phyloP scores from a whole-genome alignment of 192 early-diverging fungal species.

The Chytriomyces confervae region DNA sequence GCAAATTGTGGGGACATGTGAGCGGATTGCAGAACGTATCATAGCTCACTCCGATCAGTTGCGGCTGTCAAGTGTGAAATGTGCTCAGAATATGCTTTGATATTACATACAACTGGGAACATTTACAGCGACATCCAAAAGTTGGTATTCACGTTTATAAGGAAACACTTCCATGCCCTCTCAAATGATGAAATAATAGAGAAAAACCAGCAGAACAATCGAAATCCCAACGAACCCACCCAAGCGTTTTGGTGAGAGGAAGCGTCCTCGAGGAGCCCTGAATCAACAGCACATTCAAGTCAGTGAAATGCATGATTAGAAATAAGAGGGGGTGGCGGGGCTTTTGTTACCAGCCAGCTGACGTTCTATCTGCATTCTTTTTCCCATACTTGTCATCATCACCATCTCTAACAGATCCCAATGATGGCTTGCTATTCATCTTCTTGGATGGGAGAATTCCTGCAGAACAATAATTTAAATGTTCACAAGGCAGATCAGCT shows the following conservation, averaged over 20 bases:
- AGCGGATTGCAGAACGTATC: no score
- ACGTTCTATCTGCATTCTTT: neutral
- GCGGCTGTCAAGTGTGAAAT: no score
- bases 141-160: no score
- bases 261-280: slow-evolving; percentile 15
- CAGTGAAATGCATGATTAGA: neutral
- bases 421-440: slow-evolving; percentile 13
- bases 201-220: neutral
- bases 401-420: slow-evolving; percentile 13
- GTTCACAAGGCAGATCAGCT: neutral
- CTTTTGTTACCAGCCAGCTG: neutral
- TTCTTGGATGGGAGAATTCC: slow-evolving; percentile 22
- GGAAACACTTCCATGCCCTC: no score
- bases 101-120: no score
- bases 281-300: neutral
- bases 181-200: slow-evolving; percentile 40
- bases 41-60: no score
- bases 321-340: neutral
- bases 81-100: no score
- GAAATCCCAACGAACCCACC: neutral
- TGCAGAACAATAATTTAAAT: neutral
- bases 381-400: slow-evolving; percentile 35
- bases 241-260: slow-evolving; percentile 21
- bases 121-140: no score
- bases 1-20: no score